Evolutionary conservation across 441 rosid genomes (phyloP).

Genomic region (Euphorbia corollata): DNA sequence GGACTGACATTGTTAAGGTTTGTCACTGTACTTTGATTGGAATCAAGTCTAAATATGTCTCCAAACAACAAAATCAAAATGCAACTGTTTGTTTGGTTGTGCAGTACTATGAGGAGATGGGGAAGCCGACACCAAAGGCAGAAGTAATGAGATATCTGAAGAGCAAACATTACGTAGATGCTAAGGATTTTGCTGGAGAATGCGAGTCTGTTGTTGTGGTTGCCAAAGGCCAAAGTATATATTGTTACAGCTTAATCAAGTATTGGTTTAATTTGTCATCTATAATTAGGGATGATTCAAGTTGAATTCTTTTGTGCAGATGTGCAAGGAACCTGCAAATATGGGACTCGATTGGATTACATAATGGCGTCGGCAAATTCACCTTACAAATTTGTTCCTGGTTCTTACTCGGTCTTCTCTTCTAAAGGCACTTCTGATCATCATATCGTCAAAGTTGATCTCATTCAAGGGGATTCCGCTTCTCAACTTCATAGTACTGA

Average conservation of each 20-base stretch:
- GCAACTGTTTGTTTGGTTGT: neutral
- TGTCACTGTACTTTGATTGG: no score
- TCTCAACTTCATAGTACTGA: conserved; percentile 10
- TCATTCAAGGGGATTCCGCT: conserved; percentile 24
- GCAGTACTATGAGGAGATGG: conserved; percentile 83
- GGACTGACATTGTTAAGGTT: conserved; percentile 85
- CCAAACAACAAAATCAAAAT: no score
- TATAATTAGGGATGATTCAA: no score
- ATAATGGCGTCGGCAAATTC: conserved; percentile 66
- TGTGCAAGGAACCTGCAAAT: conserved; percentile 95
- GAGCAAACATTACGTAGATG: conserved; percentile 64
- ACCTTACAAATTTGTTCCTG: conserved; percentile 63
- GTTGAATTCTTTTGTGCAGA: conserved; percentile 19
- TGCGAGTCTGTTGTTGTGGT: conserved; percentile 80
- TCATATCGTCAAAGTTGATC: conserved; percentile 81
- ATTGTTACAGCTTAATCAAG: no score
- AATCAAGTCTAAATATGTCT: no score
- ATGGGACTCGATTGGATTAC: conserved; percentile 86
- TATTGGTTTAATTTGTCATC: no score
- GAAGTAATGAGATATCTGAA: conserved; percentile 80
- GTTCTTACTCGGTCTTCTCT: conserved; percentile 77
- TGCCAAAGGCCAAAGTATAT: conserved; percentile 87
- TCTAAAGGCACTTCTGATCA: conserved; percentile 96
- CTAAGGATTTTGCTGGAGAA: conserved; percentile 82
- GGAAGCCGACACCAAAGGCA: conserved; percentile 84